A percentile compares a stretch with the other conserved stretches of the same genome.
Conservation (phyloP, 805 yeast genomes). For the Yamadazyma takamatsuzukensis region DNA sequence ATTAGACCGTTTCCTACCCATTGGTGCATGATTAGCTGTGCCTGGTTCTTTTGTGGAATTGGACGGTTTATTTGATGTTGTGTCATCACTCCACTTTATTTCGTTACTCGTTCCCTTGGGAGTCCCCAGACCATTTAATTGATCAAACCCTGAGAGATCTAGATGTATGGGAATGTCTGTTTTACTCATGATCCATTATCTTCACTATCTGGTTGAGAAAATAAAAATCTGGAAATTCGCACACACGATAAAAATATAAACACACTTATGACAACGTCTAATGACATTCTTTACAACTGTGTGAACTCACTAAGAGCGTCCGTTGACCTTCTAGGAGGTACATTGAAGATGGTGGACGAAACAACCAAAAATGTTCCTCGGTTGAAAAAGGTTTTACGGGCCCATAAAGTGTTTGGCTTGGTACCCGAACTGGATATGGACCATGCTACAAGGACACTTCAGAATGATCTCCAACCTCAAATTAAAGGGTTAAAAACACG, state of each 20-base stretch:
- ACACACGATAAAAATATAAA: conserved; percentile 1
- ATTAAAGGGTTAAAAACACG: conserved; percentile 26
- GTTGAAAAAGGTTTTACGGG: conserved; percentile 37
- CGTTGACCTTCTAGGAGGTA: conserved; percentile 26
- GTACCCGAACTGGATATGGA: conserved; percentile 47
- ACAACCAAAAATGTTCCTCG: conserved; percentile 39
- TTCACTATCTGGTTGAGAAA: not conserved
- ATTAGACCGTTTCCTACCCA: conserved; percentile 35
- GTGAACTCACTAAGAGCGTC: conserved; percentile 31
- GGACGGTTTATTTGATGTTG: too few relatives aligned
- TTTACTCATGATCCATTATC: conserved; percentile 7
- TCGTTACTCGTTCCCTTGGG: too few relatives aligned
- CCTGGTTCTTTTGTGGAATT: too few relatives aligned
- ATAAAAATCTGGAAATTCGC: not conserved
- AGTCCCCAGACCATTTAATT: not conserved
- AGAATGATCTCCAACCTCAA: conserved; percentile 40
- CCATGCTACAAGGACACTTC: conserved; percentile 35
- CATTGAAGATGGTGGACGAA: conserved; percentile 29
- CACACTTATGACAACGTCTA: conserved; percentile 4
- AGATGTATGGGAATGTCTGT: conserved; percentile 22
- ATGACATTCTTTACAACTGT: conserved; percentile 19
- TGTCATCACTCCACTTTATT: too few relatives aligned
- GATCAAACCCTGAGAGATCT: conserved; percentile 13
- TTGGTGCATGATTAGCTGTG: too few relatives aligned
- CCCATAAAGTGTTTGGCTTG: conserved; percentile 46